Evolutionary conservation across 495 filamentous ascomycete species (phyloP).

Genomic region (Haplographium delicatum): DNA sequence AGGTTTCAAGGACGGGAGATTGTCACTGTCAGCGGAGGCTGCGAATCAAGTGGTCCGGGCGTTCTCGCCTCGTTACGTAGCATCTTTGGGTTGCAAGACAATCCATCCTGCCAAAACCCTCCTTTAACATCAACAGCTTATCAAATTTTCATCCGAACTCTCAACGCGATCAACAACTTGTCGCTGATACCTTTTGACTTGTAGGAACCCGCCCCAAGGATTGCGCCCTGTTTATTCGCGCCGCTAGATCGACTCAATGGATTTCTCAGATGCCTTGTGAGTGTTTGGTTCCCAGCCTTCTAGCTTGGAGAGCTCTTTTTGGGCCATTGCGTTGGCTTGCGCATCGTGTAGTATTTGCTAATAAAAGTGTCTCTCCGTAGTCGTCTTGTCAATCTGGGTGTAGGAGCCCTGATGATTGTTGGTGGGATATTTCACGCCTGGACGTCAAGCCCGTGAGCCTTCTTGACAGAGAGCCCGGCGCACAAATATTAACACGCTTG

Average conservation of each 20-base stretch:
- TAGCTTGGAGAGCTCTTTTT: conserved; percentile 1
- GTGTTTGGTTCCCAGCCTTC: conserved; percentile 20
- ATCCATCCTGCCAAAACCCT: background rate
- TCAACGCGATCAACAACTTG: background rate
- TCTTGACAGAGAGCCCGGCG: too few species aligned
- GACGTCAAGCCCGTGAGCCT: conserved; percentile 25
- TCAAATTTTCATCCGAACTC: background rate
- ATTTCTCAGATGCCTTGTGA: conserved; percentile 43
- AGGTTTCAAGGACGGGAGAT: too few species aligned
- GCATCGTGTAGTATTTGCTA: conserved; percentile 21
- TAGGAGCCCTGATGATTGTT: conserved; percentile 82
- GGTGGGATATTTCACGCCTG: conserved; percentile 79
- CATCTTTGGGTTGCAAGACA: too few species aligned
- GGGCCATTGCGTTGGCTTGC: conserved; percentile 6
- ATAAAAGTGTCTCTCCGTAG: conserved; percentile 38
- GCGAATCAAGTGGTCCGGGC: background rate
- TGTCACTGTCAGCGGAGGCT: too few species aligned
- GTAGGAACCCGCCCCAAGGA: background rate
- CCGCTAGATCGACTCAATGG: conserved; percentile 25
- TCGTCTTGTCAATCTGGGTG: conserved; percentile 88
- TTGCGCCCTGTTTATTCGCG: background rate
- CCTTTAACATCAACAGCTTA: background rate
- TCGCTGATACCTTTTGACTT: background rate
- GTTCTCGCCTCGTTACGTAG: background rate
- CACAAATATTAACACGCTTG: background rate